These are phyloP conservation scores for Fusarium euwallaceae DNA, from an alignment of 2,329 filamentous ascomycete species.

Conservation along the genomic window DNA sequence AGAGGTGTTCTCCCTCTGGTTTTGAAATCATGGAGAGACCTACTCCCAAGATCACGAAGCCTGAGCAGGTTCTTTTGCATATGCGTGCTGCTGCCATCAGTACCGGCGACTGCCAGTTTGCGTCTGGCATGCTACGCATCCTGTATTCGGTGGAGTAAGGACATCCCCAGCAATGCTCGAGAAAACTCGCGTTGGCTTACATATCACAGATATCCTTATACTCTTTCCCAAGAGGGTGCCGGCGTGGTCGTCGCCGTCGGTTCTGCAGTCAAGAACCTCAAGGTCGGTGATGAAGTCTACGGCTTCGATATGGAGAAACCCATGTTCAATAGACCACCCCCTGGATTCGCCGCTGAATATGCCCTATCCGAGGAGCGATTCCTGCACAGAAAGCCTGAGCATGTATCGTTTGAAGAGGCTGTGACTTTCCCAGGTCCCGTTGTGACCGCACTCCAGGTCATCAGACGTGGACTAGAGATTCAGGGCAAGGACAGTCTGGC, in stretches of 20 bases:
- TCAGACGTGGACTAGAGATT: conserved; percentile 55
- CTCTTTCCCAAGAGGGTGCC: conserved; percentile 49
- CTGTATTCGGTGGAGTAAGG: conserved; percentile 49
- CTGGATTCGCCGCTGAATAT: conserved; percentile 58
- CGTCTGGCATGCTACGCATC: conserved; percentile 43
- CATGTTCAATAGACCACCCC: conserved; percentile 41
- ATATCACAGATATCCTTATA: conserved; percentile 34
- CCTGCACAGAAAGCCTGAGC: conserved; percentile 50
- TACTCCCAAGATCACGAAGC: conserved; percentile 57
- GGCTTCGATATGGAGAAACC: conserved; percentile 55
- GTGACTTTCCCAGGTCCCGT: conserved; percentile 54
- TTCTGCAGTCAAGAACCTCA: conserved; percentile 43
- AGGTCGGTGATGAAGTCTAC: conserved; percentile 56
- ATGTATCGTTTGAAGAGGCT: conserved; percentile 52
- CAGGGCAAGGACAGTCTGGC: conserved; percentile 55
- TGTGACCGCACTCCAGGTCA: conserved; percentile 60
- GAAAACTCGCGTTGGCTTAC: background rate
- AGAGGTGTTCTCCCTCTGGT: conserved; percentile 53
- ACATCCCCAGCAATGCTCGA: background rate
- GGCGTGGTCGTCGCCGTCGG: conserved; percentile 52
- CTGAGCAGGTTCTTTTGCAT: conserved; percentile 59
- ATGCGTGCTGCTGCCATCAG: conserved; percentile 54
- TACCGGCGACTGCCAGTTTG: conserved; percentile 53
- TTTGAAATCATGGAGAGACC: conserved; percentile 59
- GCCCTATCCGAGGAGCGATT: conserved; percentile 51